Conservation (phyloP, 345 rosid species). For the Chamaenerion angustifolium region DNA sequence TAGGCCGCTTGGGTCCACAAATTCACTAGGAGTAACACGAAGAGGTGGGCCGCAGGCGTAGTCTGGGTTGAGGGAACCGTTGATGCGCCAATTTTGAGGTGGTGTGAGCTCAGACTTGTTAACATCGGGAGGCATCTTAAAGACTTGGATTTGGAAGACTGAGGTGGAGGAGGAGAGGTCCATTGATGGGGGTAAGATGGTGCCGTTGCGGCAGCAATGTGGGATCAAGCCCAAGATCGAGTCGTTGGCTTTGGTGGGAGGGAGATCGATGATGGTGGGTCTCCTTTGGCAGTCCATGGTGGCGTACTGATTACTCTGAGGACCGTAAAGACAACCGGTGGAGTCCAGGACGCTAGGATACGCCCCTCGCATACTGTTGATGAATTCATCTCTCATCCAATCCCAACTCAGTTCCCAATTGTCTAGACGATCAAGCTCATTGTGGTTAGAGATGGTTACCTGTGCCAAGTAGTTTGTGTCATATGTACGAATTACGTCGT, state of each 20-base stretch:
- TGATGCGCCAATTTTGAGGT: slow-evolving; percentile 81
- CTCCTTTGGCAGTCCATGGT: slow-evolving; percentile 59
- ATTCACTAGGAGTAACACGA: slow-evolving; percentile 60
- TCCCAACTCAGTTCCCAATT: slow-evolving; percentile 89
- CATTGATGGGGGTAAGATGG: slow-evolving; percentile 64
- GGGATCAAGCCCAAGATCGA: slow-evolving; percentile 53
- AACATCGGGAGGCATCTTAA: slow-evolving; percentile 77
- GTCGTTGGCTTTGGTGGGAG: slow-evolving; percentile 67
- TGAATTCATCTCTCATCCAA: slow-evolving; percentile 83
- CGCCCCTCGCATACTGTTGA: slow-evolving; percentile 73
- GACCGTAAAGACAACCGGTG: slow-evolving; percentile 58
- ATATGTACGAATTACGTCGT: slow-evolving; percentile 71
- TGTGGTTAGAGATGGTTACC: slow-evolving; percentile 58
- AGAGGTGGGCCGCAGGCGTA: slow-evolving; percentile 77
- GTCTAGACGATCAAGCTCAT: slow-evolving; percentile 86
- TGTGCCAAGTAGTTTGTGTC: slow-evolving; percentile 67
- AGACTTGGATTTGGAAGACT: slow-evolving; percentile 67
- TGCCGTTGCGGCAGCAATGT: slow-evolving; percentile 73
- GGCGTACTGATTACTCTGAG: slow-evolving; percentile 37
- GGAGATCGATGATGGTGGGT: slow-evolving; percentile 74
- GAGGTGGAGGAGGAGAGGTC: slow-evolving; percentile 68
- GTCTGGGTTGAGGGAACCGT: slow-evolving; percentile 64
- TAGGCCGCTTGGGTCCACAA: slow-evolving; percentile 47
- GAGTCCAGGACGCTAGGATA: slow-evolving; percentile 68
- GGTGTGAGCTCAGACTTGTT: slow-evolving; percentile 55